Evolutionary conservation across 768 basidiomycete genomes (phyloP).

Genomic region (Megacollybia marginata): DNA sequence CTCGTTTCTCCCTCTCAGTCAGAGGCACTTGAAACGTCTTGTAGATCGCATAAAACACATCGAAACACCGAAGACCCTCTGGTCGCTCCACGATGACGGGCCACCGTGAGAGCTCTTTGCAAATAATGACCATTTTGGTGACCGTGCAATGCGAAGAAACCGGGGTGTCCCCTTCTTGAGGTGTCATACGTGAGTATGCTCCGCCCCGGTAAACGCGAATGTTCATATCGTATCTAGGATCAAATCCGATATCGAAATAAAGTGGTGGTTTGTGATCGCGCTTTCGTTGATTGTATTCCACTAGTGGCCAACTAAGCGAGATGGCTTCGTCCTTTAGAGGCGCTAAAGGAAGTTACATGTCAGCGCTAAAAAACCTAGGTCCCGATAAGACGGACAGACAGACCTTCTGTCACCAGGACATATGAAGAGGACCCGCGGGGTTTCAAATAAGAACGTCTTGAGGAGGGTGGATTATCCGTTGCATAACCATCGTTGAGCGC

Average conservation of each 20-base stretch:
- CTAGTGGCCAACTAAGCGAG: conserved; percentile 41
- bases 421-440: neutral
- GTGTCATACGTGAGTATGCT: conserved; percentile 15
- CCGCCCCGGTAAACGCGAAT: conserved; percentile 14
- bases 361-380: neutral
- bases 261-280: conserved; percentile 26
- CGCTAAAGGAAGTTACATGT: conserved; percentile 12
- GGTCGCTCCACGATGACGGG: conserved; percentile 34
- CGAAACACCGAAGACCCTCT: conserved; percentile 42
- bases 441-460: neutral
- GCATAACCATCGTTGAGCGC: neutral
- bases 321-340: conserved; percentile 33
- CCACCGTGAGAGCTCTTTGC: conserved; percentile 29
- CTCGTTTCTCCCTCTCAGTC: conserved; percentile 34
- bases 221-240: conserved; percentile 23
- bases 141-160: conserved; percentile 34
- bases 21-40: conserved; percentile 38
- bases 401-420: neutral
- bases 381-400: neutral
- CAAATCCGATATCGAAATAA: conserved; percentile 45
- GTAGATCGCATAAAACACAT: conserved; percentile 54
- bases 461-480: neutral
- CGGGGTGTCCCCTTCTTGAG: conserved; percentile 32
- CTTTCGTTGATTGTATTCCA: conserved; percentile 28
- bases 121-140: conserved; percentile 43